Conservation (phyloP, 2,329 filamentous ascomycete species). For the Fusarium circinatum region DNA sequence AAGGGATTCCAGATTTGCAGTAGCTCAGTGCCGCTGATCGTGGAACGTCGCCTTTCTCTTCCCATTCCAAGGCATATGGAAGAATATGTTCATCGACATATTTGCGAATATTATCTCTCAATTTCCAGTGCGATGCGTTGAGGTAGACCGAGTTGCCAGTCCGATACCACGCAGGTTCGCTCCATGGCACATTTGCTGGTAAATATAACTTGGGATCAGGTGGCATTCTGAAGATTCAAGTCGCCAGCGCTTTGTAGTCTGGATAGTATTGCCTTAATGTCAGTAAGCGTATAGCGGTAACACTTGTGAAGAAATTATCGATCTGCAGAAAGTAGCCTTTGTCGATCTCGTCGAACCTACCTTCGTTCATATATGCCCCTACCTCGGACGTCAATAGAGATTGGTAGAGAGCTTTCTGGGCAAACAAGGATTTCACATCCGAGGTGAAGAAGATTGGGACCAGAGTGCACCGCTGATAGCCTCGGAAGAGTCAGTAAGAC, state of each 20-base stretch:
- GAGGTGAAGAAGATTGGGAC: neutral
- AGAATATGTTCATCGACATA: neutral
- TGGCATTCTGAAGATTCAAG: neutral
- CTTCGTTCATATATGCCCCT: accelerated
- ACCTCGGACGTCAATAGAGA: neutral
- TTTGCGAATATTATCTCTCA: neutral
- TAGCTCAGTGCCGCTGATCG: neutral
- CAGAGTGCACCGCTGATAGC: neutral
- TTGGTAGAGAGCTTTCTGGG: neutral
- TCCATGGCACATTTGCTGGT: neutral
- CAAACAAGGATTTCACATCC: neutral
- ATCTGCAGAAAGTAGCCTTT: neutral
- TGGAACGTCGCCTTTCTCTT: neutral
- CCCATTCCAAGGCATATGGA: neutral
- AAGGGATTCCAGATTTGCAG: neutral
- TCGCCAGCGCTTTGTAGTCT: neutral
- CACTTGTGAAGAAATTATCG: too few relatives aligned
- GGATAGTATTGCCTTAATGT: accelerated
- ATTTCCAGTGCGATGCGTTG: neutral
- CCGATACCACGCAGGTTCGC: neutral
- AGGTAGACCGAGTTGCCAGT: neutral
- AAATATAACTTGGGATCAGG: neutral
- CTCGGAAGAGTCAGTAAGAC: neutral
- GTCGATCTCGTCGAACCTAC: accelerated
- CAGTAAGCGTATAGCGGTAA: accelerated